Conservation (phyloP, 495 filamentous ascomycete species). For the Clavariopsis aquatica region DNA sequence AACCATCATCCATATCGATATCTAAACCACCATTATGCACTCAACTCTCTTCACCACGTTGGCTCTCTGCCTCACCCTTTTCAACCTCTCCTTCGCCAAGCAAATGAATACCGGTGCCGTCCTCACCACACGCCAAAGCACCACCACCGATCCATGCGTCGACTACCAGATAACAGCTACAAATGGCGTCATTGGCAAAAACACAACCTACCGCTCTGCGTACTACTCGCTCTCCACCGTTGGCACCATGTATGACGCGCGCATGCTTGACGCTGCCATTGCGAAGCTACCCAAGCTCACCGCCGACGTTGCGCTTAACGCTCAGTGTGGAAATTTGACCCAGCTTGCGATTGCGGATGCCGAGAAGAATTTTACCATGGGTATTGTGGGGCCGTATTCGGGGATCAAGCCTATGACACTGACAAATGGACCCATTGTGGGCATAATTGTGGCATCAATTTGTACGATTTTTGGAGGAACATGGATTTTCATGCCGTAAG, state of each 20-base stretch:
- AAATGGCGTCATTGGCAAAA: conserved; percentile 40
- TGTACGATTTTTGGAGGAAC: conserved; percentile 7
- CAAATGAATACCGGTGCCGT: not conserved
- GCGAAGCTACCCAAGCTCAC: conserved; percentile 41
- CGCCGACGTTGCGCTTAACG: conserved; percentile 42
- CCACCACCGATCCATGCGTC: conserved; percentile 27
- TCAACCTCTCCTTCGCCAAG: not conserved
- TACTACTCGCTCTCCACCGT: conserved; percentile 41
- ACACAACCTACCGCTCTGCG: conserved; percentile 44
- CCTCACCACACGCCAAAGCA: conserved; percentile 22
- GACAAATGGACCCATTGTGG: conserved; percentile 19
- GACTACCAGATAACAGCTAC: conserved; percentile 40
- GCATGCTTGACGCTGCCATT: conserved; percentile 41
- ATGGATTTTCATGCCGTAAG: conserved; percentile 25
- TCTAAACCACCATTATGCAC: conserved; percentile 18
- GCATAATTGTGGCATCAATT: not conserved
- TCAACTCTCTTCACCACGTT: conserved; percentile 28
- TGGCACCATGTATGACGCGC: conserved; percentile 39
- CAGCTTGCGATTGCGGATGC: conserved; percentile 41
- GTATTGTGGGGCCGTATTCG: conserved; percentile 35
- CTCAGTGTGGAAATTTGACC: conserved; percentile 44
- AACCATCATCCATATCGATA: not conserved
- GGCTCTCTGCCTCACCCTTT: conserved; percentile 13
- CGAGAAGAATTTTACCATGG: conserved; percentile 42
- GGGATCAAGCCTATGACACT: conserved; percentile 7